These are phyloP conservation scores for Colletotrichum sp. DNA, from an alignment of 2,329 filamentous ascomycete species.

Conservation along the genomic window DNA sequence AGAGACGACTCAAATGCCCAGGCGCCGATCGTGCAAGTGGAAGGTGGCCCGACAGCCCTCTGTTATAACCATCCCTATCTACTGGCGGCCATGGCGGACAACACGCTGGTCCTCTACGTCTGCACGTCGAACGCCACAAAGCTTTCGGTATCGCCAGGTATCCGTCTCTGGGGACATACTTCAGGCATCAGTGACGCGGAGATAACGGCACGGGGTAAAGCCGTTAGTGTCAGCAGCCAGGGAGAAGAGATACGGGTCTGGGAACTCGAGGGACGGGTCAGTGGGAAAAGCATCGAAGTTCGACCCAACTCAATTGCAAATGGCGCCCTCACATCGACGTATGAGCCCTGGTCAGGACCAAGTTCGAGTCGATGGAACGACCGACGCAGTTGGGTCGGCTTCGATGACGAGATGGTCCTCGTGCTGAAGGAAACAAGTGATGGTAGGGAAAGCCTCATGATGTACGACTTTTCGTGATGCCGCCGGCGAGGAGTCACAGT, in stretches of 20 bases:
- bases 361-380: slow-evolving; percentile 44
- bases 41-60: slow-evolving; percentile 62
- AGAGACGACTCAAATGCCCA: slow-evolving; percentile 9
- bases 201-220: slow-evolving; percentile 83
- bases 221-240: slow-evolving; percentile 84
- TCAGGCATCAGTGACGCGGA: slow-evolving; percentile 87
- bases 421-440: slow-evolving; percentile 74
- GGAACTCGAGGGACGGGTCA: slow-evolving; percentile 79
- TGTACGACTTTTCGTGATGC: slow-evolving; percentile 82
- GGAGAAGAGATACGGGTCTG: slow-evolving; percentile 84
- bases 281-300: slow-evolving; percentile 56
- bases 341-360: neutral
- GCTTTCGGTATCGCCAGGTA: slow-evolving; percentile 74
- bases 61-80: slow-evolving; percentile 85
- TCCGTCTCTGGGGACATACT: slow-evolving; percentile 88
- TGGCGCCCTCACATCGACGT: neutral
- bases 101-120: slow-evolving; percentile 83
- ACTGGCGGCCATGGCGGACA: slow-evolving; percentile 82
- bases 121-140: slow-evolving; percentile 73
- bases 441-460: slow-evolving; percentile 75
- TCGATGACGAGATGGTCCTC: slow-evolving; percentile 92
- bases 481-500: neutral
- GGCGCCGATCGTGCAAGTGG: neutral
- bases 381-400: slow-evolving; percentile 74
- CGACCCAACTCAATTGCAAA: slow-evolving; percentile 36